Evolutionary conservation across 139 green algal species (phyloP).

Genomic region (Asterochloris sp.): DNA sequence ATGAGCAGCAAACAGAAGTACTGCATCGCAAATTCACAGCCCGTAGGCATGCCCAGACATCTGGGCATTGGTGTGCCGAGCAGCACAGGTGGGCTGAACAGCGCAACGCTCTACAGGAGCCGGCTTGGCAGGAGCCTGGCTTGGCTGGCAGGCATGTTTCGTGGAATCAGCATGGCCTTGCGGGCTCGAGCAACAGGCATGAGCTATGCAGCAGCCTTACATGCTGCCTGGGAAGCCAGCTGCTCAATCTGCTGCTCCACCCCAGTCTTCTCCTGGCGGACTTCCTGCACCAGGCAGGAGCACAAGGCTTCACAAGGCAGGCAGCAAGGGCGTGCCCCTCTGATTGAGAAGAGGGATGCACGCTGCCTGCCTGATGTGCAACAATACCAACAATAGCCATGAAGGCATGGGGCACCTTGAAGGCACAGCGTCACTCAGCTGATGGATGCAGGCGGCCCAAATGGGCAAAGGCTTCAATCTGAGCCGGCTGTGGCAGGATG

Average conservation of each 20-base stretch:
- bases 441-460: background rate
- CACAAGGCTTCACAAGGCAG: too few species aligned
- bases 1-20: too few species aligned
- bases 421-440: background rate
- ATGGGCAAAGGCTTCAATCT: background rate
- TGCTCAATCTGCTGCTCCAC: slow-evolving; percentile 57
- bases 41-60: too few species aligned
- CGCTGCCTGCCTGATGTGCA: background rate
- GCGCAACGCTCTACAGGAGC: too few species aligned
- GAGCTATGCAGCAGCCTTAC: background rate
- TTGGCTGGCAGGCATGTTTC: too few species aligned
- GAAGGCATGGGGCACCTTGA: background rate
- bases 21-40: too few species aligned
- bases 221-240: slow-evolving; percentile 22
- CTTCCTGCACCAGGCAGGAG: slow-evolving; percentile 22
- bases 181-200: too few species aligned
- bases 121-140: too few species aligned
- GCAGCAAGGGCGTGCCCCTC: too few species aligned
- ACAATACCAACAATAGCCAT: background rate
- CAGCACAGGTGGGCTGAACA: too few species aligned
- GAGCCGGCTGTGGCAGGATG: background rate
- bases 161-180: too few species aligned
- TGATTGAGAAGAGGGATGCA: too few species aligned
- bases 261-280: slow-evolving; percentile 50
- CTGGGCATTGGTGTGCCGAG: background rate